Base-by-base conservation (phyloP, 1,284 basidiomycete genomes). In the Ganoderma leucocontextum region DNA sequence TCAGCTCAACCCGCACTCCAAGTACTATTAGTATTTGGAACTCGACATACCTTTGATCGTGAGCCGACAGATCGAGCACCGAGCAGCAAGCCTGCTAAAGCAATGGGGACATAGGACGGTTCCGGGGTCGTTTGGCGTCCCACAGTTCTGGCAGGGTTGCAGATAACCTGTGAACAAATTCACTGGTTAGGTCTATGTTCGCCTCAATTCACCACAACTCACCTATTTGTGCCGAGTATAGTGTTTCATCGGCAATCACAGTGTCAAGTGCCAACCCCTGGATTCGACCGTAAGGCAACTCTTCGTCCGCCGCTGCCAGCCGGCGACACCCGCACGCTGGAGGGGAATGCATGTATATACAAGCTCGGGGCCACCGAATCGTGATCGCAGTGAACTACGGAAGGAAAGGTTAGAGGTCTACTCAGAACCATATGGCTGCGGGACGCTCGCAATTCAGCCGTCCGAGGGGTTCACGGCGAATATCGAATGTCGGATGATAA, bases 61-160 rank as follows among this genome's bases (percentile, higher is more conserved):
- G 22, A 95, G 83, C 52, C 93, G 86, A 78, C 94, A 95, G 41
- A 94, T 85, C 0, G 91, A 86, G 76, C 94, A 95, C 1, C 80
- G 78, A 0, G 90, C 84, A 74, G 83, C 81, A 62, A 82, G 81
- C 39, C 82, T 78, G 9, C 77, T 78, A 33, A 79, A 80, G 71
- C 92, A 94, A 15, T 80, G 75, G 1, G 80, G 75, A 77, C 91
- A 94, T 13, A 55, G 47, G 4, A 70, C 64, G 0, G 55, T 59
- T 15, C 49, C 68, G 1, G 69, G 67, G 52, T 73, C 66, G 25
- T 71, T 73, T 15, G 67, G 62, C 13, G 38, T 77, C 39, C 72
- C 70, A 74, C 80, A 69, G 75, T 77, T 58, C 81, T 80, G 8
- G 75, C 76, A 75, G 73, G 70, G 41, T 74, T 77, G 78, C 80